phyloP scores from a whole-genome alignment of 1,284 basidiomycete species.

The Megacollybia platyphylla region DNA sequence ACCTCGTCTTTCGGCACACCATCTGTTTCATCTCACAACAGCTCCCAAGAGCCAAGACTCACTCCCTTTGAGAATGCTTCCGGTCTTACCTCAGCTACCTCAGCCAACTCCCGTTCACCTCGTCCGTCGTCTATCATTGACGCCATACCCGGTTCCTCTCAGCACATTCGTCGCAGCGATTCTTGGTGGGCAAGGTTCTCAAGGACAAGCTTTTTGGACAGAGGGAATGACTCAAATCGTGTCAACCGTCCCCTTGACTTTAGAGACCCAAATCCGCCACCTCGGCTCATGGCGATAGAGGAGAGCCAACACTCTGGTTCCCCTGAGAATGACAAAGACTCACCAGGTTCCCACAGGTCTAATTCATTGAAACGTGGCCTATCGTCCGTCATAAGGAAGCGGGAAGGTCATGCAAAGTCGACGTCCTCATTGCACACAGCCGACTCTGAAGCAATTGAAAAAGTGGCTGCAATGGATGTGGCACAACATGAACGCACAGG shows the following conservation, averaged over 20 bases:
- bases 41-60: constrained; percentile 12
- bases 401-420: constrained; percentile 29
- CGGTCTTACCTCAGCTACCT: constrained; percentile 11
- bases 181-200: constrained; percentile 37
- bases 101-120: constrained; percentile 15
- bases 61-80: constrained; percentile 17
- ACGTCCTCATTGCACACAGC: constrained; percentile 46
- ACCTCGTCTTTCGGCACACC: constrained; percentile 12
- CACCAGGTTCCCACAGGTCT: constrained; percentile 9
- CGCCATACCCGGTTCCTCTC: constrained; percentile 3
- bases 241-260: constrained; percentile 34
- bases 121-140: constrained; percentile 27
- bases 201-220: constrained; percentile 33
- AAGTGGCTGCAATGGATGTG: constrained; percentile 50
- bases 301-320: constrained; percentile 28
- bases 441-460: constrained; percentile 53
- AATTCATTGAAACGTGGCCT: constrained; percentile 13
- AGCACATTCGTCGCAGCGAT: constrained; percentile 26
- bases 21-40: constrained; percentile 5
- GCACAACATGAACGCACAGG: constrained; percentile 40
- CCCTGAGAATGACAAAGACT: constrained; percentile 12
- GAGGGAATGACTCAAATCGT: constrained; percentile 35
- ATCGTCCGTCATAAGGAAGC: constrained; percentile 8
- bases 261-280: constrained; percentile 61
- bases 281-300: constrained; percentile 42